Evolutionary conservation across 169 alveolate genomes (phyloP).

Genomic region (Hammondia hammondi): DNA sequence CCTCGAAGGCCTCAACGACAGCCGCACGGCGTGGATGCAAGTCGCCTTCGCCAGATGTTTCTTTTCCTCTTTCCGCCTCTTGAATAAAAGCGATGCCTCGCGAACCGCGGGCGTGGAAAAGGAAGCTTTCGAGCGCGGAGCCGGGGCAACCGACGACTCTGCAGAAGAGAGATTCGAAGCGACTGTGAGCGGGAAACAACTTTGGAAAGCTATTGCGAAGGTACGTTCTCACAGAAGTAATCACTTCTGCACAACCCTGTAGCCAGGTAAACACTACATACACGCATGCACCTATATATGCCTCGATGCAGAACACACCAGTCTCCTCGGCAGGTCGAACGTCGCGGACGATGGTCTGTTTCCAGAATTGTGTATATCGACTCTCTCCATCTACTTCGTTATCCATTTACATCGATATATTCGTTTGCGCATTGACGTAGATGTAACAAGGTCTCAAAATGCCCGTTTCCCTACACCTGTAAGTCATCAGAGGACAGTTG

Average conservation of each 20-base stretch:
- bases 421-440: too few relatives aligned
- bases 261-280: too few relatives aligned
- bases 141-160: not conserved
- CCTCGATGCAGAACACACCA: too few relatives aligned
- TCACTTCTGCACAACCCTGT: not conserved
- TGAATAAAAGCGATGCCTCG: not conserved
- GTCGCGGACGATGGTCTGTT: too few relatives aligned
- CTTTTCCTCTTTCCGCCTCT: slow-evolving; percentile 33
- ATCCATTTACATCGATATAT: too few relatives aligned
- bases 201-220: not conserved
- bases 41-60: slow-evolving; percentile 33
- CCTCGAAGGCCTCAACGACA: slow-evolving; percentile 30
- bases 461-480: too few relatives aligned
- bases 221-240: not conserved
- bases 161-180: slow-evolving; percentile 4
- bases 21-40: slow-evolving; percentile 49
- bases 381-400: too few relatives aligned
- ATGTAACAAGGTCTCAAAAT: too few relatives aligned
- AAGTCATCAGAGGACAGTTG: too few relatives aligned
- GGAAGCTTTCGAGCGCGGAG: not conserved
- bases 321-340: too few relatives aligned
- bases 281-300: too few relatives aligned
- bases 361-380: too few relatives aligned
- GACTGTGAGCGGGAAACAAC: slow-evolving; percentile 24
- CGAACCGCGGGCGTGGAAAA: not conserved